Conservation (phyloP, 129 eudicot species). For the Helichrysum umbraculigerum region DNA sequence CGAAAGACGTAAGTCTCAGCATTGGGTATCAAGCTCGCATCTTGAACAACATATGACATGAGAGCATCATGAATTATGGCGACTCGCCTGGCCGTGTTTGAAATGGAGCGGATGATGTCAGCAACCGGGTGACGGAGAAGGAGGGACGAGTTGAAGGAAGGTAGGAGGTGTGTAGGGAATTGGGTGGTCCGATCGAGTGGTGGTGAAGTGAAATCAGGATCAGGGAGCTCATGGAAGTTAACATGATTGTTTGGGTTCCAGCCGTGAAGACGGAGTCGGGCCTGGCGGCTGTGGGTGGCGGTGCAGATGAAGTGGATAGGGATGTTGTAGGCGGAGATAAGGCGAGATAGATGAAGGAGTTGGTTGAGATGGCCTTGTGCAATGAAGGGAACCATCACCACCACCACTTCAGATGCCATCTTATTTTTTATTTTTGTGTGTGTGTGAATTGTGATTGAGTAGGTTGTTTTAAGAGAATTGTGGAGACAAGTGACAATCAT, state of each 20-base stretch:
- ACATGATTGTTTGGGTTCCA: slow-evolving; percentile 26
- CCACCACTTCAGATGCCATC: slow-evolving; percentile 33
- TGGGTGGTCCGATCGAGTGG: slow-evolving; percentile 3
- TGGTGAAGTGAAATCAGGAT: slow-evolving; percentile 19
- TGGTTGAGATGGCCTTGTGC: slow-evolving; percentile 71
- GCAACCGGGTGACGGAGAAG: slow-evolving; percentile 40
- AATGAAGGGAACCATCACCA: slow-evolving; percentile 56
- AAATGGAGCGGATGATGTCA: slow-evolving; percentile 24
- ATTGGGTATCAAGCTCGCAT: slow-evolving; percentile 34
- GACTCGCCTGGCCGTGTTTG: slow-evolving; percentile 24
- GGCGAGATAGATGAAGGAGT: slow-evolving; percentile 54
- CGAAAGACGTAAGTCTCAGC: slow-evolving; percentile 43
- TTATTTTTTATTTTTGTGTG: neutral
- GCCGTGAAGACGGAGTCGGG: slow-evolving; percentile 37
- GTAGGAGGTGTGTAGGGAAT: slow-evolving; percentile 46
- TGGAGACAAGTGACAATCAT: too few species aligned
- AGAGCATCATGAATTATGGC: slow-evolving; percentile 43
- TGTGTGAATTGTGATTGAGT: neutral
- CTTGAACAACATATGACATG: slow-evolving; percentile 49
- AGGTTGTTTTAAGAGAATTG: neutral
- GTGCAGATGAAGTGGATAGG: slow-evolving; percentile 42
- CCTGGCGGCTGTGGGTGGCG: slow-evolving; percentile 44
- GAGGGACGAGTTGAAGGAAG: slow-evolving; percentile 16
- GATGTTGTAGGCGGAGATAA: slow-evolving; percentile 45
- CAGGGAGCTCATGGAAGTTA: slow-evolving; percentile 44